Conservation (phyloP, 805 yeast species). For the Phaffomyces thermotolerans region DNA sequence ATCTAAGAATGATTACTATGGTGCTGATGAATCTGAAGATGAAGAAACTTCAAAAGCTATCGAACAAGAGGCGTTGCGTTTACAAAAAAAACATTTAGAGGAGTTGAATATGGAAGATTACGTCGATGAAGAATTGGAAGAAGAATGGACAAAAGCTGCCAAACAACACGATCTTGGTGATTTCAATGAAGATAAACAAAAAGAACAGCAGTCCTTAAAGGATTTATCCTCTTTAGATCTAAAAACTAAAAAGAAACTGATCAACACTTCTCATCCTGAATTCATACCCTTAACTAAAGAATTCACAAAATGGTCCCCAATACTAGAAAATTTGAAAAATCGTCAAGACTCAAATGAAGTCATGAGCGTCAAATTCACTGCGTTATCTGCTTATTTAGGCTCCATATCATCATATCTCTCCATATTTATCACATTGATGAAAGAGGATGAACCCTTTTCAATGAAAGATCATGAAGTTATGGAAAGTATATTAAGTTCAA, state of each 20-base stretch:
- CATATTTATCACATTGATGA: slow-evolving; percentile 51
- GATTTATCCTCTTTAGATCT: slow-evolving; percentile 45
- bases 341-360: slow-evolving; percentile 29
- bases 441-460: slow-evolving; percentile 46
- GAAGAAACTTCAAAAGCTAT: slow-evolving; percentile 71
- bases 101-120: slow-evolving; percentile 71
- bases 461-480: slow-evolving; percentile 88
- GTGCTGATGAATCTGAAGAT: slow-evolving; percentile 48
- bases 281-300: slow-evolving; percentile 72
- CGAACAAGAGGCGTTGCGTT: slow-evolving; percentile 81
- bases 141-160: slow-evolving; percentile 68
- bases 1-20: slow-evolving; percentile 38
- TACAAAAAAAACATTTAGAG: slow-evolving; percentile 73
- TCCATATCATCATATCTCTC: slow-evolving; percentile 76
- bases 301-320: slow-evolving; percentile 34
- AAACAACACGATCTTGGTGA: slow-evolving; percentile 38
- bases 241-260: slow-evolving; percentile 43
- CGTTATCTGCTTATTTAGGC: slow-evolving; percentile 74
- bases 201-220: slow-evolving; percentile 28
- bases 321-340: slow-evolving; percentile 31
- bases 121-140: slow-evolving; percentile 69
- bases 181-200: slow-evolving; percentile 4
- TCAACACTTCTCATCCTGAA: slow-evolving; percentile 72
- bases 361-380: slow-evolving; percentile 47
- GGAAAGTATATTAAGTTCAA: slow-evolving; percentile 73